phyloP scores from a whole-genome alignment of 1,139 yeast genomes.

The Arxiozyma bovina region DNA sequence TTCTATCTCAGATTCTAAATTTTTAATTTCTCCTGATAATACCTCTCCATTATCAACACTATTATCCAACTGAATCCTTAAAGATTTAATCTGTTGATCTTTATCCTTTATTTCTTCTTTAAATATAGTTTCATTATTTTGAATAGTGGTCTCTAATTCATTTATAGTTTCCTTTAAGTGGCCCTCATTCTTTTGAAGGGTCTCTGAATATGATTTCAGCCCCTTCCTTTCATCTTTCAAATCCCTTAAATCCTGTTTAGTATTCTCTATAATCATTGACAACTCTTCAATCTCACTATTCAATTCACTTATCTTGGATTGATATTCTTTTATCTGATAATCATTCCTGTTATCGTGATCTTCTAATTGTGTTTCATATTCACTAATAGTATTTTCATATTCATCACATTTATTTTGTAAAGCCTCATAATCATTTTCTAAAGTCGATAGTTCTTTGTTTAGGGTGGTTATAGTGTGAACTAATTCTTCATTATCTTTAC shows the following conservation, averaged over 20 bases:
- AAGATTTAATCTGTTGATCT: conserved; percentile 16
- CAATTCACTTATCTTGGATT: conserved; percentile 18
- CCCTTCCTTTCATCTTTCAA: conserved; percentile 27
- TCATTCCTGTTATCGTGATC: conserved; percentile 15
- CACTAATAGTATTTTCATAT: conserved; percentile 17
- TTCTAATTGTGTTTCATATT: conserved; percentile 21
- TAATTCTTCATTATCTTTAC: conserved; percentile 29
- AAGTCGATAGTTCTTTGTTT: conserved; percentile 44
- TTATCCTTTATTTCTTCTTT: conserved; percentile 13
- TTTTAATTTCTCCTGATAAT: conserved; percentile 9
- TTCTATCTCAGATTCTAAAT: conserved; percentile 14
- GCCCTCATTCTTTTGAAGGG: conserved; percentile 16
- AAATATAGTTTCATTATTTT: conserved; percentile 9
- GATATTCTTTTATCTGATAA: conserved; percentile 17
- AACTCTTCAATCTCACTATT: conserved; percentile 26
- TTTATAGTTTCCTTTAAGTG: conserved; percentile 21
- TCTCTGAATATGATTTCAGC: conserved; percentile 12
- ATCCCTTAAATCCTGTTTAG: conserved; percentile 22
- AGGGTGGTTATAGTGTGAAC: conserved; percentile 34
- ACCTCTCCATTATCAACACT: conserved; percentile 13
- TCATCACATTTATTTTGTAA: conserved; percentile 38
- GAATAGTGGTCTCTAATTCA: conserved; percentile 19
- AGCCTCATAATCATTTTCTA: conserved; percentile 62
- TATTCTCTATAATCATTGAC: conserved; percentile 20
- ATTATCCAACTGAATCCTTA: conserved; percentile 20